A percentile compares a stretch with the other conserved stretches of the same genome.
These are phyloP conservation scores for Aspergillus melleus DNA, from an alignment of 2,329 filamentous ascomycete genomes.

Conservation along the genomic window DNA sequence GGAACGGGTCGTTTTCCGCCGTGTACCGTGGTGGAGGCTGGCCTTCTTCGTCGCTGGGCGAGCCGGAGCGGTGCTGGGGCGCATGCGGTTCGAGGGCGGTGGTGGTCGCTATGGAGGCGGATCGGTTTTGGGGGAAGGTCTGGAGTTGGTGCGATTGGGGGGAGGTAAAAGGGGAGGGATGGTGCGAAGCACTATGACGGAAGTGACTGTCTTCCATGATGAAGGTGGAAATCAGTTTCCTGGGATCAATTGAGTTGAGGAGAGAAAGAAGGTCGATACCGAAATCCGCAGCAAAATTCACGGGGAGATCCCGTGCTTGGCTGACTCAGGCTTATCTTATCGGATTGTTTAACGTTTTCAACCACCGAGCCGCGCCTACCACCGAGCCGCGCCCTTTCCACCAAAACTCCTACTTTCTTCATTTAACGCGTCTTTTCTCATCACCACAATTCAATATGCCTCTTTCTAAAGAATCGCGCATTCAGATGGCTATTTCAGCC, in stretches of 20 bases:
- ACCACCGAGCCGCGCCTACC: no score
- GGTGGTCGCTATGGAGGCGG: constrained; percentile 29
- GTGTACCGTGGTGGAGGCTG: constrained; percentile 56
- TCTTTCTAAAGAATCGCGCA: no score
- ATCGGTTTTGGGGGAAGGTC: constrained; percentile 4
- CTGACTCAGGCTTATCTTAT: background rate
- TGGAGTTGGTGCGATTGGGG: constrained; percentile 14
- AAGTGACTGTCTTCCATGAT: constrained; percentile 29
- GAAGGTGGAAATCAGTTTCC: background rate
- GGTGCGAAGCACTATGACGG: constrained; percentile 30
- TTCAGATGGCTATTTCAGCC: no score
- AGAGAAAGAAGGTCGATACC: background rate
- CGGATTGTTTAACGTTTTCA: no score
- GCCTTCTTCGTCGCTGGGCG: constrained; percentile 47
- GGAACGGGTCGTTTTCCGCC: constrained; percentile 74
- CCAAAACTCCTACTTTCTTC: no score
- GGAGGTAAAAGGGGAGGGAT: constrained; percentile 27
- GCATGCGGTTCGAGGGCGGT: constrained; percentile 42
- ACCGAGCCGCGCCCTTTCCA: no score
- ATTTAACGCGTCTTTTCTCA: no score
- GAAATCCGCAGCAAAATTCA: background rate
- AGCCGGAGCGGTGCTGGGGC: constrained; percentile 23
- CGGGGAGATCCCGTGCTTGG: background rate
- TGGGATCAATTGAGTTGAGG: background rate
- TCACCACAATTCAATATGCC: no score